Evolutionary conservation across 2,329 filamentous ascomycete species (phyloP), one percentile per base, ranked within the genome.

Genomic region (Ophiostoma ulmi): DNA sequence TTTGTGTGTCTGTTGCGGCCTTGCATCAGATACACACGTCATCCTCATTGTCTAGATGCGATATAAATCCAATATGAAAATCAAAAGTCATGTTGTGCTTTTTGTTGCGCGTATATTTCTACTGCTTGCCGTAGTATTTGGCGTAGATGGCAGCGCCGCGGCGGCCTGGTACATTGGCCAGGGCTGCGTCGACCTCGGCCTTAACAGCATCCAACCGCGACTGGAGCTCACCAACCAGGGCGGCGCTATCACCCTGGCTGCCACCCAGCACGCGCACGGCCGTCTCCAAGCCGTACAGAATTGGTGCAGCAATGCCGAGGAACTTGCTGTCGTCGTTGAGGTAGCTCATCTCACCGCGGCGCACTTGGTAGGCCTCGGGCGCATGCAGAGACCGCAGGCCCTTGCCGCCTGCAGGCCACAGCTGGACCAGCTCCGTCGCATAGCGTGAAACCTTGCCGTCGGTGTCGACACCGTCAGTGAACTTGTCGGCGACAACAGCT

Each of bases 241-340:
- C 68, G 5, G 72, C 68, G 13, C 63, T 67, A 20, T 75, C 77
- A 36, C 63, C 58, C 36, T 69, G 36, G 66, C 52, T 66, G 61
- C 36, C 68, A 58, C 77, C 76, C 63, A 84, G 75, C 17, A 84
- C 77, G 73, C 83, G 76, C 61, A 79, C 76, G 17, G 85, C 83
- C 72, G 81, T 72, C 58, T 81, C 78, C 69, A 87, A 78, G 26
- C 83, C 86, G 75, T 80, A 78, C 68, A 83, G 74, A 38, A 83
- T 75, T 58, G 80, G 80, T 11, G 78, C 73, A 3, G 77, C 78
- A n/a, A 78, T 68, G 63, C 74, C 71, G 22, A 82, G 65, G 71
- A 81, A 81, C 71, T 78, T 78, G 76, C 78, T 79, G 69, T 75
- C 74, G 39, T 76, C 44, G 36, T 67, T 67, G 44, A 84, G 74